A percentile compares a stretch with the other conserved stretches of the same genome.
phyloP scores from a whole-genome alignment of 2,329 filamentous ascomycete species.

The Cytospora paraplurivora region DNA sequence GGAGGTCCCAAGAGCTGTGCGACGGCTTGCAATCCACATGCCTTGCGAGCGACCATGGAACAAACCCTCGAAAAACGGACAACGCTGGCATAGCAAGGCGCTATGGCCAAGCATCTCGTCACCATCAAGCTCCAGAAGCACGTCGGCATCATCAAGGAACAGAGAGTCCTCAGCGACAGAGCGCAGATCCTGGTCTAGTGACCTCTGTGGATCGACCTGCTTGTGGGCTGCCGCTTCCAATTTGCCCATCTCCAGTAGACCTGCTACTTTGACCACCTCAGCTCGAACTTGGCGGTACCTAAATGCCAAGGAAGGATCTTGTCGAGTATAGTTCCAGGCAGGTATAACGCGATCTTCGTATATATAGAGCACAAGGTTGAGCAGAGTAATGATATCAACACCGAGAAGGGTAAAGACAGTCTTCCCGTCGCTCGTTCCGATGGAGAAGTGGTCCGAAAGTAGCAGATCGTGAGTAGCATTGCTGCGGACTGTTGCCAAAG shows the following conservation, averaged over 20 bases:
- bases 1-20: conserved; percentile 44
- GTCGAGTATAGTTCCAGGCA: conserved; percentile 79
- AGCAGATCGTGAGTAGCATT: conserved; percentile 52
- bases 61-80: conserved; percentile 88
- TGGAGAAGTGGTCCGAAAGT: conserved; percentile 60
- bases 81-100: conserved; percentile 76
- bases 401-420: conserved; percentile 65
- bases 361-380: conserved; percentile 77
- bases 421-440: conserved; percentile 55
- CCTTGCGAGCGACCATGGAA: conserved; percentile 88
- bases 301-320: conserved; percentile 65
- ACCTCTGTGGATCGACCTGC: conserved; percentile 66
- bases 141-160: conserved; percentile 80
- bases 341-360: conserved; percentile 82
- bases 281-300: conserved; percentile 78
- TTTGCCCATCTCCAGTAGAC: conserved; percentile 66
- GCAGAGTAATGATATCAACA: conserved; percentile 74
- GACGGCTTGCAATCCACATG: conserved; percentile 76
- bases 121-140: conserved; percentile 75
- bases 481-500: conserved; percentile 59
- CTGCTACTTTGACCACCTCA: conserved; percentile 86
- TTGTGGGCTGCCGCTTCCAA: conserved; percentile 78
- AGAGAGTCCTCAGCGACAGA: conserved; percentile 66
- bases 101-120: conserved; percentile 76
- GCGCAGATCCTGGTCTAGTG: conserved; percentile 70